Percentiles rank a stretch among this genome's conserved stretches.
Conservation (phyloP, 2,329 filamentous ascomycete species). For the Phialophora macrospora region DNA sequence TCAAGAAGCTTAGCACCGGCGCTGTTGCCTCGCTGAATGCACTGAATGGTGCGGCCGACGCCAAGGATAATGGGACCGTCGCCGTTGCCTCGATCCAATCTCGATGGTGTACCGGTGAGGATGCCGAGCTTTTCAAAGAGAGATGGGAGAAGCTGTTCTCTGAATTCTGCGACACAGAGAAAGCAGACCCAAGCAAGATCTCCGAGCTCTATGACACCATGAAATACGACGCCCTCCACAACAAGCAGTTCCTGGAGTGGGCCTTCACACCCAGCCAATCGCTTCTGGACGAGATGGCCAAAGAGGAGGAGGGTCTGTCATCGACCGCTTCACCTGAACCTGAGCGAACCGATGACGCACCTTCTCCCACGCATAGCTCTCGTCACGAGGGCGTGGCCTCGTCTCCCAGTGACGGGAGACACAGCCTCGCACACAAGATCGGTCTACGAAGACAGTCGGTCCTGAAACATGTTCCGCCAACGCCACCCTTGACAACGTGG, state of each 20-base stretch:
- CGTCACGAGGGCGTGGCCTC: conserved; percentile 33
- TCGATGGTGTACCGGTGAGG: conserved; percentile 95
- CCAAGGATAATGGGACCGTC: conserved; percentile 49
- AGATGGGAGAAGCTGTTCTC: conserved; percentile 98
- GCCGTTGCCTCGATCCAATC: conserved; percentile 75
- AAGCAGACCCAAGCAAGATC: conserved; percentile 98
- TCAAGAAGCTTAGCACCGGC: conserved; percentile 72
- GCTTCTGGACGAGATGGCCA: conserved; percentile 45
- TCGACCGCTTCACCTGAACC: conserved; percentile 32
- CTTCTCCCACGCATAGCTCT: conserved; percentile 14
- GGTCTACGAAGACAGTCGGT: conserved; percentile 60
- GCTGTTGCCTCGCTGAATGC: conserved; percentile 64
- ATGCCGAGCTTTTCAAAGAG: conserved; percentile 91
- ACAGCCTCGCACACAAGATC: conserved; percentile 47
- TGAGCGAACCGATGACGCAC: conserved; percentile 29
- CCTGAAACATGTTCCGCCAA: conserved; percentile 47
- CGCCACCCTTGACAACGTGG: conserved; percentile 59
- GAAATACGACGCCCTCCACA: conserved; percentile 98
- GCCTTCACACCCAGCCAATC: conserved; percentile 83
- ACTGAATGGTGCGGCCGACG: conserved; percentile 35
- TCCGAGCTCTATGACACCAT: conserved; percentile 98
- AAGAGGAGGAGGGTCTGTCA: conserved; percentile 37
- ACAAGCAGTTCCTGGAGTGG: conserved; percentile 95
- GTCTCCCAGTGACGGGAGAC: conserved; percentile 39
- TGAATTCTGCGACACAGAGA: conserved; percentile 95